phyloP scores from a whole-genome alignment of 768 basidiomycete species.

The Panaeolus papilionaceus region DNA sequence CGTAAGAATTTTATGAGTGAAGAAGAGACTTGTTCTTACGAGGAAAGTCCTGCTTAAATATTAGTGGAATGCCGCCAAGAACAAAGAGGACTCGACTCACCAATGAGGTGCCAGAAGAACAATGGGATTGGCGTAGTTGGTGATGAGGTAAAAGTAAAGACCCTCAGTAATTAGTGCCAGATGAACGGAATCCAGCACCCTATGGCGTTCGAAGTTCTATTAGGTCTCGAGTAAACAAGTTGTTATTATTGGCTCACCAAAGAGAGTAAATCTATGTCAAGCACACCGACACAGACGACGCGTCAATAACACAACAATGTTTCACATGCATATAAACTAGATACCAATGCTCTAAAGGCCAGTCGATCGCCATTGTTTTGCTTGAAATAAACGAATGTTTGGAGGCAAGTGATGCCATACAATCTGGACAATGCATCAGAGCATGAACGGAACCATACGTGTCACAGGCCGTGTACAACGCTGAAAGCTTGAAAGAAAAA shows the following conservation, averaged over 20 bases:
- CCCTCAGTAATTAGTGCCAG: constrained; percentile 39
- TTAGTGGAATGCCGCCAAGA: not conserved
- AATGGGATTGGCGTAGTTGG: constrained; percentile 36
- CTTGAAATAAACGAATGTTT: constrained; percentile 15
- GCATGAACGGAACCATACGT: not conserved
- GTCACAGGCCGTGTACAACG: too few relatives aligned
- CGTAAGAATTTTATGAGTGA: not conserved
- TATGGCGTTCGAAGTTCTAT: constrained; percentile 17
- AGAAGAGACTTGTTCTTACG: constrained; percentile 22
- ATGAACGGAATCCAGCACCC: constrained; percentile 43
- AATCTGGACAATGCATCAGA: not conserved
- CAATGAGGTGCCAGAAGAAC: constrained; percentile 35
- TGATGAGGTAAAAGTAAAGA: constrained; percentile 43
- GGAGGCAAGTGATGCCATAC: constrained; percentile 15
- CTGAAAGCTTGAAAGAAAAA: not conserved
- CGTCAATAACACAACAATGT: not conserved
- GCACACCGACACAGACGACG: not conserved
- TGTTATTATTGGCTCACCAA: constrained; percentile 28
- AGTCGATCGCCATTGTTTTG: not conserved
- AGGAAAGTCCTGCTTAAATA: constrained; percentile 32
- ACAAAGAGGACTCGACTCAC: constrained; percentile 25
- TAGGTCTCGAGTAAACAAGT: too few relatives aligned
- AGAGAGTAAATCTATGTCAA: constrained; percentile 30
- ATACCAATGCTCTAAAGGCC: constrained; percentile 5
- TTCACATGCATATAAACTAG: not conserved